phyloP scores from a whole-genome alignment of 805 yeast species.

The Candida sithepensis region DNA sequence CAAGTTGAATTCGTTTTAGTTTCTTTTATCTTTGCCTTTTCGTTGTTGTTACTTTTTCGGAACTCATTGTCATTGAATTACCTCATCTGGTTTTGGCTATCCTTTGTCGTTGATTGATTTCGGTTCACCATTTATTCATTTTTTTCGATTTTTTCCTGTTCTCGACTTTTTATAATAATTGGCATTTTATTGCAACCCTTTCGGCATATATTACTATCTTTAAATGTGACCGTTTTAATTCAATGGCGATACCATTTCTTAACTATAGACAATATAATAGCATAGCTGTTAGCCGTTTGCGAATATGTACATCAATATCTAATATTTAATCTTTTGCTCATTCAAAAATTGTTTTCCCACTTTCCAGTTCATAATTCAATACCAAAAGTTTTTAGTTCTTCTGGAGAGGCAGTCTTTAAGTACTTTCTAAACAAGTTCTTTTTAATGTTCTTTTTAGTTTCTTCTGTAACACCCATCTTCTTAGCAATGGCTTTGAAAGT shows the following conservation, averaged over 20 bases:
- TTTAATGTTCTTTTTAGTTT: conserved; percentile 49
- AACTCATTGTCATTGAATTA: too few relatives aligned
- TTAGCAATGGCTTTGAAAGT: conserved; percentile 34
- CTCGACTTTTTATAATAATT: neutral
- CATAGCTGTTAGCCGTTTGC: neutral
- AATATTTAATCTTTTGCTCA: neutral
- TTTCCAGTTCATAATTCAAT: conserved; percentile 12
- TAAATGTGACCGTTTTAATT: too few relatives aligned
- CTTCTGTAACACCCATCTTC: conserved; percentile 35
- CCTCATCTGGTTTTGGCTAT: too few relatives aligned
- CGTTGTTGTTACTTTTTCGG: too few relatives aligned
- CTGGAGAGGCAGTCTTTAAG: conserved; percentile 25
- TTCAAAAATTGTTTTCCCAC: neutral
- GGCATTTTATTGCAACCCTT: neutral
- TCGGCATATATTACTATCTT: neutral
- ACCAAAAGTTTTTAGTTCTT: conserved; percentile 26
- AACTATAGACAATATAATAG: neutral
- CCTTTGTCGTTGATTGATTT: too few relatives aligned
- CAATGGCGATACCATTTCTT: neutral
- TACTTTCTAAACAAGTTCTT: conserved; percentile 74
- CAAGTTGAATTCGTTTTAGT: too few relatives aligned
- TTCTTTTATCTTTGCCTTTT: too few relatives aligned
- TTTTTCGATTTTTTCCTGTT: neutral
- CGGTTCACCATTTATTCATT: neutral
- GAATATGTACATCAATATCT: neutral